These are phyloP conservation scores for Wickerhamomyces pijperi DNA, from an alignment of 805 yeast species.

Conservation along the genomic window DNA sequence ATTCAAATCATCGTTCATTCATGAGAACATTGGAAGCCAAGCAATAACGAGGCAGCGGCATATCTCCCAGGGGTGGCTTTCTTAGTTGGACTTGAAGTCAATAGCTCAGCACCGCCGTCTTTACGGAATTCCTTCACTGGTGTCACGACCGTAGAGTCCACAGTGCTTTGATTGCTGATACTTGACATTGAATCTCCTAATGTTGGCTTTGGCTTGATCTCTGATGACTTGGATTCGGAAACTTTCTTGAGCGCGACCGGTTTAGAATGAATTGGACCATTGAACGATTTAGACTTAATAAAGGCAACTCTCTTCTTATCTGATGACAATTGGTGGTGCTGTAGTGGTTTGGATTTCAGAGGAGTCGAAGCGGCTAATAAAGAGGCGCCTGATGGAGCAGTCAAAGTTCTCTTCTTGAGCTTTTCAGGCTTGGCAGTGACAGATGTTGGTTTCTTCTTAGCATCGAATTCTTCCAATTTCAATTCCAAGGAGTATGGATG, in stretches of 20 bases:
- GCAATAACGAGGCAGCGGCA: conserved; percentile 34
- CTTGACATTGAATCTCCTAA: conserved; percentile 1
- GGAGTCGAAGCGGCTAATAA: conserved; percentile 25
- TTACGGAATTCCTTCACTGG: conserved; percentile 15
- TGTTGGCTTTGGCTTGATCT: conserved; percentile 6
- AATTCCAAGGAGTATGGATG: conserved; percentile 1
- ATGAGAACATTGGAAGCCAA: conserved; percentile 20
- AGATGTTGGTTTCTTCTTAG: neutral
- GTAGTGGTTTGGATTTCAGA: conserved; percentile 4
- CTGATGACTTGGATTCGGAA: conserved; percentile 9
- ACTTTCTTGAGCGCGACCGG: neutral
- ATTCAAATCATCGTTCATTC: neutral
- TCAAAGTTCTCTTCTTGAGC: conserved; percentile 1
- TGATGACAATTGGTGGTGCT: neutral
- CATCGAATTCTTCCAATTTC: neutral
- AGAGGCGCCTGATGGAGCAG: conserved; percentile 5
- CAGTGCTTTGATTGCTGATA: conserved; percentile 2
- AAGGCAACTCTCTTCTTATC: conserved; percentile 13
- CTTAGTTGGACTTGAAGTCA: conserved; percentile 28
- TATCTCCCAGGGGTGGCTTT: conserved; percentile 34
- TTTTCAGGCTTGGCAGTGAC: too few relatives aligned
- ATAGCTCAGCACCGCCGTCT: conserved; percentile 13
- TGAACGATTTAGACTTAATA: neutral
- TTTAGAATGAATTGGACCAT: conserved; percentile 3
- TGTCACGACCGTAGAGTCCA: conserved; percentile 10